Evolutionary conservation across 176 grass and related monocot species (phyloP).

Genomic region (Triticum timopheevii): DNA sequence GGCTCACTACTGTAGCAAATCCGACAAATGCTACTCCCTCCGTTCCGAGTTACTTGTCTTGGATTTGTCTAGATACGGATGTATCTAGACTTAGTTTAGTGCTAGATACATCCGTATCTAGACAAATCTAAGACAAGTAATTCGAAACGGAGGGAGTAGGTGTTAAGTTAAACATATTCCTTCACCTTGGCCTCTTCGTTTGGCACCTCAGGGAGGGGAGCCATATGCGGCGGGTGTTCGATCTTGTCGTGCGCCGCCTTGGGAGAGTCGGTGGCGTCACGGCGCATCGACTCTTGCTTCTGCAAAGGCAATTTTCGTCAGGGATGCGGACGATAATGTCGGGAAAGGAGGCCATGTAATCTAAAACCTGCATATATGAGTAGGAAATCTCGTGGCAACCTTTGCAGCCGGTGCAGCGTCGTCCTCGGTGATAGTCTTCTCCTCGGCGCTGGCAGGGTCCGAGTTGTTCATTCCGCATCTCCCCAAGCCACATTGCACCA

Average conservation of each 20-base stretch:
- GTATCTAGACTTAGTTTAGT: too few relatives aligned
- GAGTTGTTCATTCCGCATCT: constrained; percentile 59
- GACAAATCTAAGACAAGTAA: too few relatives aligned
- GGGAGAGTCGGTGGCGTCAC: constrained; percentile 28
- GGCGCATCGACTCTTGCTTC: constrained; percentile 59
- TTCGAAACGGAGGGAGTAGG: too few relatives aligned
- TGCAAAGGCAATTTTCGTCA: neutral
- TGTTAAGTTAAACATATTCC: neutral
- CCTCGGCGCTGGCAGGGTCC: constrained; percentile 41
- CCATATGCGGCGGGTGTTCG: constrained; percentile 69
- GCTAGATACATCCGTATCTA: too few relatives aligned
- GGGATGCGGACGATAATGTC: neutral
- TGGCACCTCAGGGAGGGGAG: constrained; percentile 68
- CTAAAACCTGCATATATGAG: neutral
- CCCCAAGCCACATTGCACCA: constrained; percentile 83
- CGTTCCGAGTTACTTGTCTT: too few relatives aligned
- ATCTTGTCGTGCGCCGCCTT: constrained; percentile 48
- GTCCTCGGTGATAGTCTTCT: constrained; percentile 85
- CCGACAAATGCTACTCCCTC: neutral
- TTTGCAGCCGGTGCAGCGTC: constrained; percentile 52
- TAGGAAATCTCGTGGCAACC: constrained; percentile 12
- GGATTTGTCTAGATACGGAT: too few relatives aligned
- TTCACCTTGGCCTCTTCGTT: constrained; percentile 46
- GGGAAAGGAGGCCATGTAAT: neutral
- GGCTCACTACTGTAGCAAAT: neutral